Evolutionary conservation across 2,329 filamentous ascomycete genomes (phyloP), one percentile per base, ranked within the genome.

Genomic region (Ophiosphaerella herpotricha): DNA sequence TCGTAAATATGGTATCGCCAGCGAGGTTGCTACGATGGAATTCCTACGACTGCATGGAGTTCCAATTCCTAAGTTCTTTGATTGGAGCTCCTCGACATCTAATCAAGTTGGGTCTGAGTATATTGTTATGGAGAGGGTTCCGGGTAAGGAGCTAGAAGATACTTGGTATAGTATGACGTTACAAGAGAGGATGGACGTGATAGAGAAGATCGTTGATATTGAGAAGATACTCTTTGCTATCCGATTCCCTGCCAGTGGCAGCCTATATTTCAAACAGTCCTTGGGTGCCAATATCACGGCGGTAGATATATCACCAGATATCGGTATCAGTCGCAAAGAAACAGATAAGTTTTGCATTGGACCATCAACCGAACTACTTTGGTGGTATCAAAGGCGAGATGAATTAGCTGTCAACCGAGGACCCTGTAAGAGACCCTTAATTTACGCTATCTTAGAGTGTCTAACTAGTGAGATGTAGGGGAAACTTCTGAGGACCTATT

Each of bases 31-130:
- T 23, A 57, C 53, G 41, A 50, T 60, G 44, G 55, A 58, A 41
- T 60, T 40, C 47, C 42, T 58, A 26, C 57, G 50, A 18, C 40
- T 50, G 32, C 54, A 62, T 48, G 60, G 63, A n/a, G 37, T 67
- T 39, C 68, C 69, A 42, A 51, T 55, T 29, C 52, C 52, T 5
- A 51, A 39, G 43, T 40, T 55, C 48, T 55, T 55, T 23, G 42
- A 48, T 34, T 55, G 44, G 43, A 46, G 26, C 36, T 44, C 52
- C 24, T 45, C 48, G 35, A 45, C 43, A 29, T 29, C 37, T 7
- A 55, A 55, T 43, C 39, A 7, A 42, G 48, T 51, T 18, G 13
- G 36, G 31, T 51, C 52, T 48, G 39, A 45, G 31, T 51, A 55
- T 48, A 55, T 55, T 32, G 45, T 55, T 36, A 55, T 51, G 44